Evolutionary conservation across 108 stramenopile species (phyloP).

Genomic region (Chaetoceros muelleri): DNA sequence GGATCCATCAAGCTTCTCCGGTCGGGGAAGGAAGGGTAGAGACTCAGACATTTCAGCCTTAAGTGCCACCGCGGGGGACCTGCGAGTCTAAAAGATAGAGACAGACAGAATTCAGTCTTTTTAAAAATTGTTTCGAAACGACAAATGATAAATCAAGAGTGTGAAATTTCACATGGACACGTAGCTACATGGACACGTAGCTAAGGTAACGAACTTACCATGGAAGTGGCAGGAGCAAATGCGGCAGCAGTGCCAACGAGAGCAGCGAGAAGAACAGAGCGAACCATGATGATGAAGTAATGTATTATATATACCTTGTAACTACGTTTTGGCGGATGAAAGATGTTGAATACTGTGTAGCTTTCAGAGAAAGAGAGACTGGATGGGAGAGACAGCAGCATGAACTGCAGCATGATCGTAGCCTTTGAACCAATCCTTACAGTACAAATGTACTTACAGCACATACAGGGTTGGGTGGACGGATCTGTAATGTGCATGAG

Average conservation of each 20-base stretch:
- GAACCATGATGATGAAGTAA: background rate
- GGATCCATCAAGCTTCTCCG: constrained; percentile 89
- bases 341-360: too few species aligned
- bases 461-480: too few species aligned
- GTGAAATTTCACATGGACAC: background rate
- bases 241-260: constrained; percentile 67
- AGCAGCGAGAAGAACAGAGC: constrained; percentile 30
- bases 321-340: too few species aligned
- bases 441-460: too few species aligned
- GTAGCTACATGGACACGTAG: background rate
- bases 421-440: too few species aligned
- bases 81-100: constrained; percentile 11
- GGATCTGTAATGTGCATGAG: too few species aligned
- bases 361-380: too few species aligned
- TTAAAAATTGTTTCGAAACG: background rate
- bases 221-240: constrained; percentile 58
- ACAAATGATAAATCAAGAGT: background rate
- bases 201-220: constrained; percentile 13
- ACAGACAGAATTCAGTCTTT: background rate
- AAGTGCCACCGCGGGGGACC: constrained; percentile 39
- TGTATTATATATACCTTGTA: too few species aligned
- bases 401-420: too few species aligned
- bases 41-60: constrained; percentile 78
- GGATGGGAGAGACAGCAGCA: too few species aligned
- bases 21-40: constrained; percentile 88